Evolutionary conservation across 2,329 filamentous ascomycete species (phyloP), one percentile per base, ranked within the genome.

Genomic region (Paraphaeosphaeria sporulosa): DNA sequence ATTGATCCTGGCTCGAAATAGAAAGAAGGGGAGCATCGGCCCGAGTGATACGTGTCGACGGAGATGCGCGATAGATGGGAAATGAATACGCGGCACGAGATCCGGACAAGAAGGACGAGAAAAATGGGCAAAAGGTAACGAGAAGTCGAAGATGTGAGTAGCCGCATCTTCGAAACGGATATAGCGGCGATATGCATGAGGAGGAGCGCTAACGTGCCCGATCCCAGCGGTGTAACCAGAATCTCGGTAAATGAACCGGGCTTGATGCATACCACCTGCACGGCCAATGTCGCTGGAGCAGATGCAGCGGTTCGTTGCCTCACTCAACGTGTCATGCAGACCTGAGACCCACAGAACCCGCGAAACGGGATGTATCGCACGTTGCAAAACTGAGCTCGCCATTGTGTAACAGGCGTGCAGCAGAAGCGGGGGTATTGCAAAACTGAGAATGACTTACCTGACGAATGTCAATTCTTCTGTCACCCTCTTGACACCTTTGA

Each of bases 381-480:
- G 36, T 21, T 43, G 34, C 19, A 36, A 40, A 1, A 10, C 12
- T 23, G 3, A 38, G 27, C 13, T 46, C 30, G 38, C 30, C 43
- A 30, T 32, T 34, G 25, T 42, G 32, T 42, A 30, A 51, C 47
- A n/a, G 19, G 17, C n/a, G 12, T 25, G 51, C 38, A 23, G 38
- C 23, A 43, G 25, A 25, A 38, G 51, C 38, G 51, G 17, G 34
- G 47, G 38, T 5, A 56, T 50, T 44, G n/a, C 44, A 44, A 50
- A 32, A 59, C 44, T 32, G 38, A 48, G 23, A 27, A 53, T 46
- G 32, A 78, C 80, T 66, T 71, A 83, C 82, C 81, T 78, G 44
- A 84, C 76, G 66, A 84, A 84, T 27, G 78, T 80, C 69, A 84
- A 71, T 62, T 80, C 79, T 15, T 81, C 80, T 12, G 80, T 76